Conservation (phyloP, 352 stramenopile species). For the Stephanocyclus meneghinianus region DNA sequence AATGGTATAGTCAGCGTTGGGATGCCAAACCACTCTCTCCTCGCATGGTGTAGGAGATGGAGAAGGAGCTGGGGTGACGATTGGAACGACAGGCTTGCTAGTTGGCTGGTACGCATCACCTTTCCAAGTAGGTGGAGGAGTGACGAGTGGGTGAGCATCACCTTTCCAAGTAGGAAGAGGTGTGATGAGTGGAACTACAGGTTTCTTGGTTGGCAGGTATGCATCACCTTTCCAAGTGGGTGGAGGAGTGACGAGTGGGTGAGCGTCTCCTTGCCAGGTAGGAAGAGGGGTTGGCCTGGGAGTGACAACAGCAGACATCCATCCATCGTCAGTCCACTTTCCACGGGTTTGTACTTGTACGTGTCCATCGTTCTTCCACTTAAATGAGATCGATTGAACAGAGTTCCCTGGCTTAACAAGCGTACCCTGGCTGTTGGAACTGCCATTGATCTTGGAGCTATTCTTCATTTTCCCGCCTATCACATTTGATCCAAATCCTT, state of each 20-base stretch:
- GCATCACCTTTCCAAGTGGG: slow-evolving; percentile 7
- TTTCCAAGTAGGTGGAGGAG: slow-evolving; percentile 1
- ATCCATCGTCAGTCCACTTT: slow-evolving; percentile 9
- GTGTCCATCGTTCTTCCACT: background rate
- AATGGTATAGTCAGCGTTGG: slow-evolving; percentile 15
- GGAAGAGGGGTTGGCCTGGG: slow-evolving; percentile 2
- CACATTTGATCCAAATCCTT: background rate
- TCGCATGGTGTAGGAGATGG: slow-evolving; percentile 11
- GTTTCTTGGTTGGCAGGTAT: background rate
- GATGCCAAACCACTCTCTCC: slow-evolving; percentile 15
- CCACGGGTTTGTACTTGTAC: background rate
- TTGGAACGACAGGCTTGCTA: background rate
- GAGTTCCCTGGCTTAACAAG: background rate
- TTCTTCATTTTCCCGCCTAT: background rate
- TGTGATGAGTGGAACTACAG: background rate
- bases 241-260: slow-evolving; percentile 1
- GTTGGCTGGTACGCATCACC: slow-evolving; percentile 1
- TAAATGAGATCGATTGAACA: background rate
- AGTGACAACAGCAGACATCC: background rate
- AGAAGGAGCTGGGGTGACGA: background rate
- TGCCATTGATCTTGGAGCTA: background rate
- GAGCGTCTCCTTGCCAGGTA: slow-evolving; percentile 7
- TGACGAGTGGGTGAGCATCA: background rate
- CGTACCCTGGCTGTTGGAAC: background rate
- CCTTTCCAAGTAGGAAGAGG: slow-evolving; percentile 5